Evolutionary conservation across 208 protist genomes (phyloP).

Genomic region (Wallacemonas sp.): DNA sequence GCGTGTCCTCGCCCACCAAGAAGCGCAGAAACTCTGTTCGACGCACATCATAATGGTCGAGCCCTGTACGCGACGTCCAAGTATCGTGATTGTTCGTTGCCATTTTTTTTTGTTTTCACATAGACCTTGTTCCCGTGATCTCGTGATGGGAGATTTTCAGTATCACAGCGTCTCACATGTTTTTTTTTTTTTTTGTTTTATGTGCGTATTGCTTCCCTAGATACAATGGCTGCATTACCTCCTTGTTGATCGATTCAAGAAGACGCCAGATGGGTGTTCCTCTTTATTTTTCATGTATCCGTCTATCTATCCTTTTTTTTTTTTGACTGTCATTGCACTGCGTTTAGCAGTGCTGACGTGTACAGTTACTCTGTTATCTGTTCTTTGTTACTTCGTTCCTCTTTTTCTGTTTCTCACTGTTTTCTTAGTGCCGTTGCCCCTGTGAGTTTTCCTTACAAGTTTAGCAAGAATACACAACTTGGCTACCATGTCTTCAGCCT

Average conservation of each 20-base stretch:
- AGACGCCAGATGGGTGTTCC: too few relatives aligned
- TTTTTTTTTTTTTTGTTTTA: not conserved
- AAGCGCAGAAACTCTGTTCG: constrained; percentile 1
- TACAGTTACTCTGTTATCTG: too few relatives aligned
- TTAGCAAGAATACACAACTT: too few relatives aligned
- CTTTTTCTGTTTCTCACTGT: constrained; percentile 9
- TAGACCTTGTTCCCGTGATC: too few relatives aligned
- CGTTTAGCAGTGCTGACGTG: too few relatives aligned
- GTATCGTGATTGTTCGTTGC: too few relatives aligned
- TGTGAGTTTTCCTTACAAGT: too few relatives aligned
- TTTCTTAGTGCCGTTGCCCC: too few relatives aligned
- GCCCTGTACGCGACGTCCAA: too few relatives aligned
- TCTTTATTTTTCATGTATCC: not conserved
- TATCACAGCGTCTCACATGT: not conserved
- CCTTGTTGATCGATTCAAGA: not conserved
- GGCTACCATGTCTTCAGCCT: too few relatives aligned
- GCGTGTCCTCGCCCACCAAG: not conserved
- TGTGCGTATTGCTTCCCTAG: constrained; percentile 9
- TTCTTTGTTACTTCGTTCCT: constrained; percentile 17
- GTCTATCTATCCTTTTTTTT: constrained; percentile 19
- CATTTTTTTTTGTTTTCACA: constrained; percentile 19
- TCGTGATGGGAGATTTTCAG: too few relatives aligned
- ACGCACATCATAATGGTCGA: not conserved
- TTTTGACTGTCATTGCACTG: not conserved
- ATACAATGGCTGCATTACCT: not conserved